Percentiles rank a stretch among this genome's conserved stretches.
These are phyloP conservation scores for Eucalyptus marginata DNA, from an alignment of 345 rosid species.

Conservation along the genomic window DNA sequence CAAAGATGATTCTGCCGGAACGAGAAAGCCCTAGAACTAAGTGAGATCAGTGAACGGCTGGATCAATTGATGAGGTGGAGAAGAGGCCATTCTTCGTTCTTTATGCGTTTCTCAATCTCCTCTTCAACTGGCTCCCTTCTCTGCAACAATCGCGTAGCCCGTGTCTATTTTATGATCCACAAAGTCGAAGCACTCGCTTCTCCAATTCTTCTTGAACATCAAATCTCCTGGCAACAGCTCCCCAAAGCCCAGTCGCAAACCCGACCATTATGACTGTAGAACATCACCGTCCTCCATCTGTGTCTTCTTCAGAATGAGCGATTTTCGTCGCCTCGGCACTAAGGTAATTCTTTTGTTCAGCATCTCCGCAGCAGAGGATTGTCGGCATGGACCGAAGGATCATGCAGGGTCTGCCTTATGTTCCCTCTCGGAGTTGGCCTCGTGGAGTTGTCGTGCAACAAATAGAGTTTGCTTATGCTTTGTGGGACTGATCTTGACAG, in stretches of 20 bases:
- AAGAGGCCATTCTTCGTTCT: neutral
- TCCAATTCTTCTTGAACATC: neutral
- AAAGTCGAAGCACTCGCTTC: neutral
- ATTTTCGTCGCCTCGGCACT: neutral
- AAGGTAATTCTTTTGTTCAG: neutral
- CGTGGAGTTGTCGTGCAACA: conserved; percentile 1
- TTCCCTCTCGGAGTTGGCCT: neutral
- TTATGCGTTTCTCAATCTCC: neutral
- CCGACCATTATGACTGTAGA: neutral
- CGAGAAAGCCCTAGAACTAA: neutral
- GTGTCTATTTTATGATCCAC: neutral
- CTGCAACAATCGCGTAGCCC: neutral
- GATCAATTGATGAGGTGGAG: neutral
- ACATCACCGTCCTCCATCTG: neutral
- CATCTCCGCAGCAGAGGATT: neutral
- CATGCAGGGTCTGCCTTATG: neutral
- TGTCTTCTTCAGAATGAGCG: neutral
- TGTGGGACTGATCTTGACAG: conserved; percentile 7
- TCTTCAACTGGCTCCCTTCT: neutral
- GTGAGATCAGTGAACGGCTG: neutral
- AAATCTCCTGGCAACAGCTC: neutral
- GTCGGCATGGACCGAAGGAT: neutral
- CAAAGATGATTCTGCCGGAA: neutral
- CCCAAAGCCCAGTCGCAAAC: neutral
- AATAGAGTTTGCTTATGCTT: neutral